These are phyloP conservation scores for Pseudogymnoascus sp. DNA, from an alignment of 2,329 filamentous ascomycete species.

Conservation along the genomic window DNA sequence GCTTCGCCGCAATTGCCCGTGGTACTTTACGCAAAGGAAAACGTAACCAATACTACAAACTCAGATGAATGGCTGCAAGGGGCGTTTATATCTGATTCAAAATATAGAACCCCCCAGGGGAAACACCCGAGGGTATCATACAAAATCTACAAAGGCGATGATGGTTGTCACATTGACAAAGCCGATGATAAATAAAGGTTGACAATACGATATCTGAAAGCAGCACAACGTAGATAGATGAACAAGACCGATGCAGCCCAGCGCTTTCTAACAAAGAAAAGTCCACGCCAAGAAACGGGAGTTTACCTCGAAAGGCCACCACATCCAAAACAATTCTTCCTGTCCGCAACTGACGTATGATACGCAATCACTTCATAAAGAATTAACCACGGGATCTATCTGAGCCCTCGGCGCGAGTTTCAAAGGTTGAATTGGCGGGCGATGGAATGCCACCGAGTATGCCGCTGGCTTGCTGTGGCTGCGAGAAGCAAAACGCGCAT, in stretches of 20 bases:
- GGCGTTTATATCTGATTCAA: not conserved
- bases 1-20: not conserved
- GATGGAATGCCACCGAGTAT: not conserved
- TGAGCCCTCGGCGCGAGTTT: not conserved
- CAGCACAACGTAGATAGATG: not conserved
- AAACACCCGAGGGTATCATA: not conserved
- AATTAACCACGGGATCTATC: not conserved
- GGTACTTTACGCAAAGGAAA: not conserved
- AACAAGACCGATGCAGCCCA: not conserved
- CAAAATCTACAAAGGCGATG: not conserved
- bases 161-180: not conserved
- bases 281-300: not conserved
- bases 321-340: not conserved
- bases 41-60: not conserved
- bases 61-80: not conserved
- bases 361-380: not conserved
- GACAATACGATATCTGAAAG: not conserved
- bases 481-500: not conserved
- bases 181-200: not conserved
- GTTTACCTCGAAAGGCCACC: not conserved
- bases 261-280: not conserved
- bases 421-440: not conserved
- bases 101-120: not conserved
- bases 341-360: not conserved
- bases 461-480: not conserved